Evolutionary conservation across 345 rosid species (phyloP).

Genomic region (Lepidium aucheri): DNA sequence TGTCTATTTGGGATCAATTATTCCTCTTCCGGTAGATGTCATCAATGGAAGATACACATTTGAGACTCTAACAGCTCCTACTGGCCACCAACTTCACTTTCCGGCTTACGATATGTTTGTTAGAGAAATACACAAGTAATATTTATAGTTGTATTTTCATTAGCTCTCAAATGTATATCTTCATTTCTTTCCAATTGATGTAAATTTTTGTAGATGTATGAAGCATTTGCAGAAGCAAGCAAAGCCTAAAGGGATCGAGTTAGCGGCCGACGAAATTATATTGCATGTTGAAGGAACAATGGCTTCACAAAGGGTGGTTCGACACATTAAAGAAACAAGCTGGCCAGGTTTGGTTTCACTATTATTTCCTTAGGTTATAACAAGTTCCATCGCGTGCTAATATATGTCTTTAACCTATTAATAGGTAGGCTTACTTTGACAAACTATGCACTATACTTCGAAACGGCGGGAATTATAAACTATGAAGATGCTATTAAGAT

Average conservation of each 20-base stretch:
- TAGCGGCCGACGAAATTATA: slow-evolving; percentile 79
- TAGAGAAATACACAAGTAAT: slow-evolving; percentile 71
- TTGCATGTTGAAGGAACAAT: slow-evolving; percentile 90
- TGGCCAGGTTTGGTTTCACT: slow-evolving; percentile 62
- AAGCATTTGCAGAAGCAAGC: slow-evolving; percentile 69
- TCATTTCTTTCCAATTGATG: neutral
- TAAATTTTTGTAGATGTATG: slow-evolving; percentile 39
- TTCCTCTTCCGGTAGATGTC: slow-evolving; percentile 62
- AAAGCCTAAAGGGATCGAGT: slow-evolving; percentile 56
- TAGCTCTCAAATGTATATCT: no score
- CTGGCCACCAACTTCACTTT: slow-evolving; percentile 55
- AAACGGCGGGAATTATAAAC: slow-evolving; percentile 63
- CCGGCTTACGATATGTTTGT: slow-evolving; percentile 79
- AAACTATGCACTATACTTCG: slow-evolving; percentile 86
- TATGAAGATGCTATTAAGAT: slow-evolving; percentile 84
- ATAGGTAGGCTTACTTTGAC: slow-evolving; percentile 90
- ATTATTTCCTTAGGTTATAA: neutral
- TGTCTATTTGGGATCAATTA: slow-evolving; percentile 62
- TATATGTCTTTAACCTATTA: no score
- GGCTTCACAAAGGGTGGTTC: slow-evolving; percentile 69
- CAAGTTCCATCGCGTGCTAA: no score
- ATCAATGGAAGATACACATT: slow-evolving; percentile 71
- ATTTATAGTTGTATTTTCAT: no score
- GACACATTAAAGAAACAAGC: slow-evolving; percentile 77
- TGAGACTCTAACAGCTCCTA: slow-evolving; percentile 77